Conservation (phyloP, 257 asterid genomes). For the Fraxinus quadrangulata region DNA sequence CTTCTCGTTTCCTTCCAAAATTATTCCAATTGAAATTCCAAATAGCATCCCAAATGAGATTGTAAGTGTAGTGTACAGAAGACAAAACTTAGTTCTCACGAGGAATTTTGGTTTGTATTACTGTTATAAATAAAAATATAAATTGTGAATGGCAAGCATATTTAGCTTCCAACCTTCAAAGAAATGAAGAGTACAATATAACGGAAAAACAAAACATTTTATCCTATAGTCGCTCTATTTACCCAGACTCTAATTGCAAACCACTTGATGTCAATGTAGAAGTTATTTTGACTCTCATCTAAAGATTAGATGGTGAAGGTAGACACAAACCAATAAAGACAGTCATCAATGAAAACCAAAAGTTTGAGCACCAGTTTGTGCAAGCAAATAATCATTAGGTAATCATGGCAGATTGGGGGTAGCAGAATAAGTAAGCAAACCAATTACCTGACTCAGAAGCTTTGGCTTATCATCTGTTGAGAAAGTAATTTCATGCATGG, state of each 20-base stretch:
- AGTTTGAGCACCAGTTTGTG: background rate
- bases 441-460: constrained; percentile 87
- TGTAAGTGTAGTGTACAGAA: background rate
- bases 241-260: background rate
- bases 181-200: background rate
- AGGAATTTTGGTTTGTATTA: background rate
- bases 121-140: background rate
- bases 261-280: background rate
- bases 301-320: background rate
- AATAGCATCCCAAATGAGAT: background rate
- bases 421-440: constrained; percentile 18
- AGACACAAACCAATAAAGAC: background rate
- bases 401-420: constrained; percentile 11
- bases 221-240: background rate
- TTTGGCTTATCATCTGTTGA: constrained; percentile 90
- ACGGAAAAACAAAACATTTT: background rate
- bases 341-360: background rate
- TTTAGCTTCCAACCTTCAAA: background rate
- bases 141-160: background rate
- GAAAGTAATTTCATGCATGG: constrained; percentile 97
- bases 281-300: background rate
- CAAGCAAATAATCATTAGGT: background rate
- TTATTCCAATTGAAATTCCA: background rate
- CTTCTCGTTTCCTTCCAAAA: background rate
- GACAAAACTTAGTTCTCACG: background rate